Conservation (phyloP, 495 filamentous ascomycete genomes). For the Penicillium goetzii region DNA sequence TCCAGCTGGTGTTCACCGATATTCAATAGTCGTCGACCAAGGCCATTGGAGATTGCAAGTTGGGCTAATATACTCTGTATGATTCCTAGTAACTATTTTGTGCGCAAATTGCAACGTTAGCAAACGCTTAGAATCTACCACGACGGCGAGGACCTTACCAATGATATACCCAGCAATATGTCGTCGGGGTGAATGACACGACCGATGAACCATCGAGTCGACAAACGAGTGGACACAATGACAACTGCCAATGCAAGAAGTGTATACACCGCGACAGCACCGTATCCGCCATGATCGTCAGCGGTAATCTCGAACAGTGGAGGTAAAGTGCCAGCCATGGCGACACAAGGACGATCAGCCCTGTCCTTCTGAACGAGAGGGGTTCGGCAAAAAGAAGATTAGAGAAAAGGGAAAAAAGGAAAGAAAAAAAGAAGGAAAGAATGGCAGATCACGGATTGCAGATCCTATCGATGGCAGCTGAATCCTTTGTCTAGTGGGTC, state of each 20-base stretch:
- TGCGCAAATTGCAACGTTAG: background rate
- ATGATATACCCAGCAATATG: constrained; percentile 25
- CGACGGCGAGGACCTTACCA: constrained; percentile 16
- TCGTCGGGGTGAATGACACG: constrained; percentile 34
- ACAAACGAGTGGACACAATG: constrained; percentile 30
- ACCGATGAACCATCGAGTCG: constrained; percentile 34
- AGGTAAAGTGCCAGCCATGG: constrained; percentile 33
- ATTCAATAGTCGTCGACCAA: constrained; percentile 26
- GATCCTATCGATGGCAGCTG: background rate
- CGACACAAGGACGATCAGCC: constrained; percentile 2
- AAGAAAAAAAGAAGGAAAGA: constrained; percentile 7
- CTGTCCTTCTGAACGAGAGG: constrained; percentile 4
- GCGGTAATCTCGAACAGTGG: constrained; percentile 36
- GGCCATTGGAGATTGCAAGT: constrained; percentile 32
- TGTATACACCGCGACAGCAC: constrained; percentile 33
- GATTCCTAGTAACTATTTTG: constrained; percentile 26
- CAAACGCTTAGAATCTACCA: background rate
- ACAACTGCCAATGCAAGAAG: constrained; percentile 28
- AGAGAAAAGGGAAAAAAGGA: background rate
- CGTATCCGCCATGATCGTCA: constrained; percentile 36
- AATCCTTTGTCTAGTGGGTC: constrained; percentile 9
- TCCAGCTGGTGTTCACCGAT: constrained; percentile 14
- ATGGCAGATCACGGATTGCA: constrained; percentile 22
- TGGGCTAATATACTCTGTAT: constrained; percentile 35
- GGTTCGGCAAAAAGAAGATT: constrained; percentile 1